phyloP scores from a whole-genome alignment of 192 early-diverging fungal species.

The Podila verticillata region DNA sequence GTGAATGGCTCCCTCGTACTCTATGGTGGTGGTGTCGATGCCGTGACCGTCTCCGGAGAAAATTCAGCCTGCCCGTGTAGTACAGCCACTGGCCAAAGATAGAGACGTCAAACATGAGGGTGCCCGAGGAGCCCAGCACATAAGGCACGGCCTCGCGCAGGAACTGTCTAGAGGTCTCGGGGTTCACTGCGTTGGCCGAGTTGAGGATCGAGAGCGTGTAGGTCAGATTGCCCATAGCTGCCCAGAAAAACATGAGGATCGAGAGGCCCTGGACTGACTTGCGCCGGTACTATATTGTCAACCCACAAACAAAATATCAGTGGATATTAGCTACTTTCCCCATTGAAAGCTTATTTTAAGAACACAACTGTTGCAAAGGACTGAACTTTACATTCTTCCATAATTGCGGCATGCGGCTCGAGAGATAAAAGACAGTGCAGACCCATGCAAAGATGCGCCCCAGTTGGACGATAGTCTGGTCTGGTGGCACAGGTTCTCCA shows the following conservation, averaged over 20 bases:
- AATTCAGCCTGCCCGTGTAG: conserved; percentile 35
- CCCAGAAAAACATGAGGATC: conserved; percentile 77
- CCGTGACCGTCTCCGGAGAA: neutral
- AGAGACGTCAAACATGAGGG: conserved; percentile 74
- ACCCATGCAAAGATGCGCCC: conserved; percentile 74
- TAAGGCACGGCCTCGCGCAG: conserved; percentile 59
- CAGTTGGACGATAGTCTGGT: conserved; percentile 43
- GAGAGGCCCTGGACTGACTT: conserved; percentile 79
- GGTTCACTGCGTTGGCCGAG: conserved; percentile 19
- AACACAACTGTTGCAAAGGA: neutral
- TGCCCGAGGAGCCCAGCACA: conserved; percentile 75
- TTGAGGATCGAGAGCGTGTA: conserved; percentile 65
- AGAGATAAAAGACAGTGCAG: conserved; percentile 72
- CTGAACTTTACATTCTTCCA: conserved; percentile 64
- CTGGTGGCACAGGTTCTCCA: neutral
- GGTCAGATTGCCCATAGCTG: conserved; percentile 74
- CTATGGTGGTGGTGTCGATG: conserved; percentile 22
- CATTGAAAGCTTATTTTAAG: neutral
- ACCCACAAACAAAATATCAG: neutral
- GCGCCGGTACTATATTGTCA: conserved; percentile 46
- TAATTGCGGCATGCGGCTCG: conserved; percentile 81
- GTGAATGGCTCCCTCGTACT: conserved; percentile 6
- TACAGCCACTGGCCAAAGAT: conserved; percentile 68
- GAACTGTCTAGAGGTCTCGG: conserved; percentile 18
- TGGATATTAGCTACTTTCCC: neutral